Conservation (phyloP, 441 rosid species). For the Pelargonium myrrhifolium region DNA sequence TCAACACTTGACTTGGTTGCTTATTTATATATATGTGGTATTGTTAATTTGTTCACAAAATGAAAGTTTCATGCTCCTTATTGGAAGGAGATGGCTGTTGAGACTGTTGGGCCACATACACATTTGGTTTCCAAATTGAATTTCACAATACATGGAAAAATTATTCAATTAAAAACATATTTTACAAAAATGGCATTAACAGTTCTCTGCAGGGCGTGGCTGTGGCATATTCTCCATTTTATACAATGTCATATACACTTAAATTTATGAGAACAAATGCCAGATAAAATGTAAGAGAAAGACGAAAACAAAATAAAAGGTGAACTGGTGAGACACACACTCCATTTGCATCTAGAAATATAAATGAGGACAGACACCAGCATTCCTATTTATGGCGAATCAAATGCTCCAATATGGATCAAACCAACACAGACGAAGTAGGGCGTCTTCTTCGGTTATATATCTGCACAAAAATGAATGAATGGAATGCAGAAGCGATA, state of each 20-base stretch:
- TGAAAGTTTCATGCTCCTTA: background rate
- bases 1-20: too few relatives aligned
- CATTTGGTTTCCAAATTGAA: too few relatives aligned
- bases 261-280: background rate
- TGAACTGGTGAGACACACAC: background rate
- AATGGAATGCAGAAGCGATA: background rate
- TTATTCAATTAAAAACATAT: background rate
- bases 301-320: background rate
- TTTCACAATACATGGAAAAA: too few relatives aligned
- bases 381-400: background rate
- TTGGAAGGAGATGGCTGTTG: background rate
- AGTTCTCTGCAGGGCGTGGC: background rate
- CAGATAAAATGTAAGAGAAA: background rate
- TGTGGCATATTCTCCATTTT: conserved; percentile 1
- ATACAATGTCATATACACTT: conserved; percentile 14
- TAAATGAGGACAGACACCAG: background rate
- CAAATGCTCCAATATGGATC: background rate
- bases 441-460: background rate
- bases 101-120: background rate
- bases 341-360: background rate
- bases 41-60: background rate
- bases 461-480: conserved; percentile 7
- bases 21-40: too few relatives aligned
- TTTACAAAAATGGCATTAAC: conserved; percentile 1
- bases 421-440: background rate